These are phyloP conservation scores for Paracorniculantispora psalliotae DNA, from an alignment of 2,329 filamentous ascomycete genomes.

Conservation along the genomic window DNA sequence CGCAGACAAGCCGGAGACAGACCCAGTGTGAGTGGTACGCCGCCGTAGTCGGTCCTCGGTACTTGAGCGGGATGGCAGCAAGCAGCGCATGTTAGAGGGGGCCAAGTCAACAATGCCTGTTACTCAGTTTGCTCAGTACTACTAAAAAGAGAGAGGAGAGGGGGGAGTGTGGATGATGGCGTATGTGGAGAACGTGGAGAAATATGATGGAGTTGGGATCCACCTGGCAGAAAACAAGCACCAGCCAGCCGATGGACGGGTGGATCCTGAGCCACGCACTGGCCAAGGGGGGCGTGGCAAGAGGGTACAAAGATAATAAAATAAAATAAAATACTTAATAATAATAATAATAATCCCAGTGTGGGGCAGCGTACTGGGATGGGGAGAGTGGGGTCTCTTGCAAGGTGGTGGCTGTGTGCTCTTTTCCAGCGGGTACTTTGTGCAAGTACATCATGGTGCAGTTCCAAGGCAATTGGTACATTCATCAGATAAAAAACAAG, in stretches of 20 bases:
- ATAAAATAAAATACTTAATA: background rate
- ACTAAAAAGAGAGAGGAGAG: too few relatives aligned
- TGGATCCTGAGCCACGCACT: background rate
- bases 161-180: background rate
- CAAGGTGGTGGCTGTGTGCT: background rate
- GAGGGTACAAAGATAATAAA: background rate
- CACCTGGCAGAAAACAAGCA: conserved; percentile 6
- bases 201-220: background rate
- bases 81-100: background rate
- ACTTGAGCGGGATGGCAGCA: background rate
- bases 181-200: conserved; percentile 1
- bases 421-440: background rate
- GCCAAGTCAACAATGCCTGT: background rate
- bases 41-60: conserved; percentile 3
- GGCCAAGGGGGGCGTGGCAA: background rate
- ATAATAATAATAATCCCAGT: background rate
- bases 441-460: background rate
- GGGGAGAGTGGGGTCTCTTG: background rate
- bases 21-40: too few relatives aligned
- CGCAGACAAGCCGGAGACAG: background rate
- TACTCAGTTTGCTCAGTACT: background rate
- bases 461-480: background rate
- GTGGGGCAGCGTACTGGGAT: background rate
- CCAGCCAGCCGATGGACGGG: conserved; percentile 10
- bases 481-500: background rate